phyloP scores from a whole-genome alignment of 2,329 filamentous ascomycete genomes.

The Cryphonectria carpinicola region DNA sequence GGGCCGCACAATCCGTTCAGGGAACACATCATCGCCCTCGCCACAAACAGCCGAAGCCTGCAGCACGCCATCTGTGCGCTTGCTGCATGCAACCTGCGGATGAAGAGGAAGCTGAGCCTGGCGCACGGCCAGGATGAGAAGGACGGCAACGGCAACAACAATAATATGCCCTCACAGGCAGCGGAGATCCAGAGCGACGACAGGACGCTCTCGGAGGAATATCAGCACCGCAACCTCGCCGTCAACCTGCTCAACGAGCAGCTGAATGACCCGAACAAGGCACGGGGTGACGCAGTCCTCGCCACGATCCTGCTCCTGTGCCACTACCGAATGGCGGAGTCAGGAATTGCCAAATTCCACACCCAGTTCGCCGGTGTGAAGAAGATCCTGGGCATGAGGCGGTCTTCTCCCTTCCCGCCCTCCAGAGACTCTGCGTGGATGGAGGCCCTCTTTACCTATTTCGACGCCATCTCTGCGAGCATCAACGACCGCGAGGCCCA shows the following conservation, averaged over 20 bases:
- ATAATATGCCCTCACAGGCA: constrained; percentile 33
- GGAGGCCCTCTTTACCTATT: constrained; percentile 90
- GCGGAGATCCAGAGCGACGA: constrained; percentile 59
- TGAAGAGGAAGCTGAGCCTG: constrained; percentile 72
- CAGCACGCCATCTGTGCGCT: constrained; percentile 91
- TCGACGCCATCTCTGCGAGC: constrained; percentile 88
- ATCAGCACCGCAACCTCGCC: constrained; percentile 79
- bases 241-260: constrained; percentile 84
- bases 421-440: constrained; percentile 83
- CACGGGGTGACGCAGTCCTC: constrained; percentile 83
- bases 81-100: constrained; percentile 86
- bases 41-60: constrained; percentile 77
- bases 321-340: constrained; percentile 92
- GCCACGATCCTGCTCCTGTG: constrained; percentile 87
- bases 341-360: constrained; percentile 88
- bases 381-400: constrained; percentile 81
- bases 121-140: constrained; percentile 53
- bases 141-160: constrained; percentile 36
- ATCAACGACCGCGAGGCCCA: constrained; percentile 92
- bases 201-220: constrained; percentile 75
- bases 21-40: constrained; percentile 78
- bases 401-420: constrained; percentile 54
- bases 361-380: constrained; percentile 92
- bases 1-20: constrained; percentile 84
- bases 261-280: constrained; percentile 74